Conservation (phyloP, 805 yeast species). For the Brettanomyces nanus region DNA sequence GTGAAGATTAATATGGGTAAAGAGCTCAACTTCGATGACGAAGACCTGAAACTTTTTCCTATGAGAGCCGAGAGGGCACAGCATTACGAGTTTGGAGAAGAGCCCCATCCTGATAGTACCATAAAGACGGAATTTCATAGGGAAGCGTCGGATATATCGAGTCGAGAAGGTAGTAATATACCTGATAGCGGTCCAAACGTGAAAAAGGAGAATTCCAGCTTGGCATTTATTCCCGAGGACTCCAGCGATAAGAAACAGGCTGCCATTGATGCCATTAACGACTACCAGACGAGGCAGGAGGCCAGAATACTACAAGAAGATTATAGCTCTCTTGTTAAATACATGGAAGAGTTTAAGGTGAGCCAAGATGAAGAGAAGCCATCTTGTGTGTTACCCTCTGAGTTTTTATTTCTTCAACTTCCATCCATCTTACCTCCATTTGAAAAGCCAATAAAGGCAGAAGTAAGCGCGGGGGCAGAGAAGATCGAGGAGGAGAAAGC, state of each 20-base stretch:
- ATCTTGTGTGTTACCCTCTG: background rate
- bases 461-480: conserved; percentile 1
- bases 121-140: conserved; percentile 26
- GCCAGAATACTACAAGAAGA: conserved; percentile 28
- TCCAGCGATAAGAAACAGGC: conserved; percentile 1
- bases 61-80: conserved; percentile 56
- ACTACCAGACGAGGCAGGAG: conserved; percentile 30
- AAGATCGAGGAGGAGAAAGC: background rate
- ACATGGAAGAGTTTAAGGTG: conserved; percentile 4
- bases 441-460: conserved; percentile 6
- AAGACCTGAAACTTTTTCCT: conserved; percentile 57
- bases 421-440: conserved; percentile 23
- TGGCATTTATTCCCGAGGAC: conserved; percentile 9
- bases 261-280: conserved; percentile 15
- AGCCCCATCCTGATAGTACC: conserved; percentile 21
- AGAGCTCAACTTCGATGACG: conserved; percentile 43
- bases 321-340: conserved; percentile 27
- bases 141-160: conserved; percentile 15
- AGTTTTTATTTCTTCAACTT: conserved; percentile 21
- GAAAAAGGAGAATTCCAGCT: conserved; percentile 2
- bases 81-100: conserved; percentile 30
- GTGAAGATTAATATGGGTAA: conserved; percentile 50
- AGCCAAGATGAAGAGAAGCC: background rate
- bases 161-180: conserved; percentile 18
- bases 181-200: conserved; percentile 7